Evolutionary conservation across 371 early-diverging fungal genomes (phyloP).

Genomic region (Dinochytrium kinnereticum): DNA sequence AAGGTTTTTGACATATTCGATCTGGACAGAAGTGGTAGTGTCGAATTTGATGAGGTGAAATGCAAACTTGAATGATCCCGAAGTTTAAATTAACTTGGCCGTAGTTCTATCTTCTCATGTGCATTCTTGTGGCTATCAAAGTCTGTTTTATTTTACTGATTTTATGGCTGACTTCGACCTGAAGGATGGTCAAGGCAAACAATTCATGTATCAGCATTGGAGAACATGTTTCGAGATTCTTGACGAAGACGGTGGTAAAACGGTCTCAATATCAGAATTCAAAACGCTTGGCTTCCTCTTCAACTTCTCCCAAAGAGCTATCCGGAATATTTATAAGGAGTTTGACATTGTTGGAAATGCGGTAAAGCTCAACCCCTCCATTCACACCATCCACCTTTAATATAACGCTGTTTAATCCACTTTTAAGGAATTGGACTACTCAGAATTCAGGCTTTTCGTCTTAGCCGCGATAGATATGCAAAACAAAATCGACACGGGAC

Average conservation of each 20-base stretch:
- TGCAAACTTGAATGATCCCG: background rate
- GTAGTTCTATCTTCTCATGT: slow-evolving; percentile 53
- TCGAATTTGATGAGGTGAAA: slow-evolving; percentile 54
- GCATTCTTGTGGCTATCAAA: slow-evolving; percentile 55
- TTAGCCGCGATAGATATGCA: slow-evolving; percentile 55
- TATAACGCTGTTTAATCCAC: background rate
- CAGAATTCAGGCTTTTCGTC: slow-evolving; percentile 55
- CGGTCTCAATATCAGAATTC: slow-evolving; percentile 52
- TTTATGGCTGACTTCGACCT: too few species aligned
- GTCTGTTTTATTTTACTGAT: slow-evolving; percentile 29
- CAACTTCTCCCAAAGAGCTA: slow-evolving; percentile 46
- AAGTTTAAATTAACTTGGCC: background rate
- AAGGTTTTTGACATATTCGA: slow-evolving; percentile 57
- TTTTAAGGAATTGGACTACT: slow-evolving; percentile 49
- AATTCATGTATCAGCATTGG: slow-evolving; percentile 58
- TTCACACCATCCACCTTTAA: background rate
- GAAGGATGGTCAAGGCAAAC: slow-evolving; percentile 50
- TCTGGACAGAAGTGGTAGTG: slow-evolving; percentile 49
- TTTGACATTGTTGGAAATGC: slow-evolving; percentile 53
- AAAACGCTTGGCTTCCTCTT: slow-evolving; percentile 55
- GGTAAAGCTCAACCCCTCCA: slow-evolving; percentile 20
- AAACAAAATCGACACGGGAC: slow-evolving; percentile 37
- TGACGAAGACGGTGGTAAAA: slow-evolving; percentile 56
- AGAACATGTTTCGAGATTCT: slow-evolving; percentile 57
- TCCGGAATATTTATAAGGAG: slow-evolving; percentile 49